Base-by-base conservation (phyloP, 1,284 basidiomycete genomes). In the Cystobasidium slooffiae region DNA sequence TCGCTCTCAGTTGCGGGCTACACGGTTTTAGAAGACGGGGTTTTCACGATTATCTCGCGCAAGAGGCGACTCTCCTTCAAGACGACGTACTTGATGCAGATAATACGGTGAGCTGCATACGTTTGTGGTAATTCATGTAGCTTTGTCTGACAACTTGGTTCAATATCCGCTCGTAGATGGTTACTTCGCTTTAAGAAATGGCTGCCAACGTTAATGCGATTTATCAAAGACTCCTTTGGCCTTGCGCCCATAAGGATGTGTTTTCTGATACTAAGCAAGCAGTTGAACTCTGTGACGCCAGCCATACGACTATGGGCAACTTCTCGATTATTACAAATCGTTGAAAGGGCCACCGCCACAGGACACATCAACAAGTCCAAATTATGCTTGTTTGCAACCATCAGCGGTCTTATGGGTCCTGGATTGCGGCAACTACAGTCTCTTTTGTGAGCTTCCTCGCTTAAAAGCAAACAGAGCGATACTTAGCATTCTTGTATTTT, bases 171-270 rank as follows among this genome's bases (percentile, higher is more conserved):
- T 12, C 20, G 20, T 41, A 65, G 70, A 46, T 73, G 70, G 70
- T 20, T 66, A 12, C 20, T 73, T 2, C 41, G 39, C 20, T 46
- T 41, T 43, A 49, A 73, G 4, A 46, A 58, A 41, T 73, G 70
- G 70, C 52, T 66, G 8, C 70, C 70, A 31, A 8, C 22, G 8
- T 18, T 73, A 46, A 20, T 56, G 8, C 46, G 63, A 39, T 73
- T 65, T 43, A 64, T 53, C 12, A 65, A 53, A 51, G 62, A 73
- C 20, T 73, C 70, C 6, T 43, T 73, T n/a, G 20, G 39, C 12
- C 43, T 73, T 41, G 49, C 70, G 9, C 70, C 70, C 6, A 66
- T 52, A 41, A 61, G 70, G 31, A 73, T 73, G 70, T 37, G 44
- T 12, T 20, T 73, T 6, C 44, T 73, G 12, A 16, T 73, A 20